Evolutionary conservation across 345 rosid genomes (phyloP).

Genomic region (Corymbia maculata): DNA sequence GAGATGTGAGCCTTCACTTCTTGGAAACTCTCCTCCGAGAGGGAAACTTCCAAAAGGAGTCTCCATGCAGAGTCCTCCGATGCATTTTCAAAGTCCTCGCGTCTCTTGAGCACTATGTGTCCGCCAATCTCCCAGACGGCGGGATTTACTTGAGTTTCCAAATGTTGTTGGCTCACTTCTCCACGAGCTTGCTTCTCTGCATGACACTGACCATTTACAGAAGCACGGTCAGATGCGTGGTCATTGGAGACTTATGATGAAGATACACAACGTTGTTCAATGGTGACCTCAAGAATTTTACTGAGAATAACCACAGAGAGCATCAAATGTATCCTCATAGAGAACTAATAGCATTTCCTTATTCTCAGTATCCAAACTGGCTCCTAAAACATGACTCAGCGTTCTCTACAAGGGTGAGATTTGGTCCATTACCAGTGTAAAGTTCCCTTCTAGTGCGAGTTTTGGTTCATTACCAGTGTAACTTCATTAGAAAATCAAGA

Average conservation of each 20-base stretch:
- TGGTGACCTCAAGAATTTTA: background rate
- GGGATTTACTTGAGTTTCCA: conserved; percentile 42
- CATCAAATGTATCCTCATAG: background rate
- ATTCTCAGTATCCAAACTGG: background rate
- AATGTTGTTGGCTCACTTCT: conserved; percentile 29
- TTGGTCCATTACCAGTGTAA: background rate
- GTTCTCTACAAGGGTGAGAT: background rate
- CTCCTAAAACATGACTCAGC: background rate
- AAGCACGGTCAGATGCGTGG: background rate
- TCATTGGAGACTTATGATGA: background rate
- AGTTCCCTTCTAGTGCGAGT: background rate
- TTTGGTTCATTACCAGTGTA: background rate
- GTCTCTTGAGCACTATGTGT: conserved; percentile 41
- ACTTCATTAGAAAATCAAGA: background rate
- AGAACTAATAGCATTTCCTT: background rate
- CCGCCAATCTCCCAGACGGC: conserved; percentile 50
- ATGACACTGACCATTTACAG: conserved; percentile 16
- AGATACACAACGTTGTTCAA: background rate
- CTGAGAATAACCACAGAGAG: background rate
- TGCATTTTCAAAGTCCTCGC: conserved; percentile 27
- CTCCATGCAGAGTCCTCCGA: conserved; percentile 34
- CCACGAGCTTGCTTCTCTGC: conserved; percentile 50
- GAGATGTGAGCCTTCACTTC: conserved; percentile 26
- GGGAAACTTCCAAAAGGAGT: conserved; percentile 43
- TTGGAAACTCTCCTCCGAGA: conserved; percentile 32